Evolutionary conservation across 2,329 filamentous ascomycete species (phyloP), one percentile per base, ranked within the genome.

Genomic region (Colletotrichum karsti): DNA sequence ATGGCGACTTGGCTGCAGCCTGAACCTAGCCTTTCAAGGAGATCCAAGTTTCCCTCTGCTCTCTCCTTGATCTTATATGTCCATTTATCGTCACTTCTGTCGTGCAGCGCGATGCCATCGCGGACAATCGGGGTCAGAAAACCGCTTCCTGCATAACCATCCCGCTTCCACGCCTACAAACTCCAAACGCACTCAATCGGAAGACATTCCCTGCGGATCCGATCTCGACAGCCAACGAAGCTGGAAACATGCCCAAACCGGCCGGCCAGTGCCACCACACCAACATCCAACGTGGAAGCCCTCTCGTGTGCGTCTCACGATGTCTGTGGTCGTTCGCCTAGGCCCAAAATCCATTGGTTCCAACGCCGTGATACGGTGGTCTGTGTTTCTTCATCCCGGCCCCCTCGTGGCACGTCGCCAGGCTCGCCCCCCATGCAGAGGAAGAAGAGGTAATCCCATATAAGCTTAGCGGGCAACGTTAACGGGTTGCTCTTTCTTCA

Each of bases 271-370:
- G n/a, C 28, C 9, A 64, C 60, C 18, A 20, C 64, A 30, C 64
- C 28, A 64, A 18, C n/a, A 6, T 53, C 39, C 9, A 57, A 30
- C 37, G 7, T 41, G 37, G 60, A 44, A 44, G 54, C 7, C 4
- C 18, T 44, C 22, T 54, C 60, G 35, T 26, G 5, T 12, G 30
- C 53, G 63, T 69, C 53, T 54, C 30, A 69, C 69, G 48, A 51
- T 37, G 35, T 22, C 48, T 62, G 67, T 70, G 58, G 37, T n/a
- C 54, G 15, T 55, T 70, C 69, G 69, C 69, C 41, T 70, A 70
- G 20, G 10, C 28, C 41, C 59, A 6, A 54, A 57, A 58, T 24
- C 13, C 63, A 70, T 70, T 70, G 69, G 69, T 18, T 41, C 28
- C 22, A 58, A 48, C 28, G 33, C 54, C 58, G 41, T 55, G 51